Evolutionary conservation across 1,284 basidiomycete species (phyloP).

Genomic region (Lentinula novae-zelandiae): DNA sequence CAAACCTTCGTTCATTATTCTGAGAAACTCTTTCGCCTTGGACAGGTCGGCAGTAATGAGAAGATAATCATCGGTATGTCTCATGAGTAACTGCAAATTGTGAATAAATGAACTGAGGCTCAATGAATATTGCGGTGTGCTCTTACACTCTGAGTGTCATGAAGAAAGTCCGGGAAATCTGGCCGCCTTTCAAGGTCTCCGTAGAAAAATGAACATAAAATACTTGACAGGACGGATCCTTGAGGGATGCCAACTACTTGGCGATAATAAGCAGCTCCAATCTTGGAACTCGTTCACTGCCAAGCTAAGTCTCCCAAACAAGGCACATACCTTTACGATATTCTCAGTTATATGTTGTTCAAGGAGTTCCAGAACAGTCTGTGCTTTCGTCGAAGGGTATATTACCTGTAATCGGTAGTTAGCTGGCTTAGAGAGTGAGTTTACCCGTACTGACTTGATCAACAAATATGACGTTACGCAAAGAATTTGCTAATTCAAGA

Average conservation of each 20-base stretch:
- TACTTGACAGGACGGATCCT: constrained; percentile 85
- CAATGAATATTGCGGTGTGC: background rate
- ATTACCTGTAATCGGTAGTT: constrained; percentile 40
- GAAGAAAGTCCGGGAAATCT: constrained; percentile 46
- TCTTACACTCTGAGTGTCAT: constrained; percentile 61
- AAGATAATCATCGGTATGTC: constrained; percentile 94
- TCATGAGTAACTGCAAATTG: constrained; percentile 61
- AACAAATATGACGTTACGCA: constrained; percentile 81
- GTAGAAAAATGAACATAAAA: constrained; percentile 94
- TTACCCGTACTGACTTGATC: constrained; percentile 58
- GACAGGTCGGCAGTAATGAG: constrained; percentile 72
- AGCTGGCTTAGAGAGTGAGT: no score
- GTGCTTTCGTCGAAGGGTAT: constrained; percentile 54
- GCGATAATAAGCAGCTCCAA: constrained; percentile 73
- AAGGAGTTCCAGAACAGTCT: constrained; percentile 70
- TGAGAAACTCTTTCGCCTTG: constrained; percentile 71
- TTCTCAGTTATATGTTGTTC: constrained; percentile 90
- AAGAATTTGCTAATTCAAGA: constrained; percentile 52
- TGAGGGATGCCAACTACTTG: constrained; percentile 95
- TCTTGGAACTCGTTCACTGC: constrained; percentile 40
- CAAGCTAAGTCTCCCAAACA: background rate
- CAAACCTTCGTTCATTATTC: constrained; percentile 75
- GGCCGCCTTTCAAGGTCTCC: constrained; percentile 79
- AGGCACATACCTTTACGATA: constrained; percentile 70
- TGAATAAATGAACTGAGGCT: background rate